Evolutionary conservation across 139 green algal species (phyloP), one percentile per base, ranked within the genome.

Genomic region (Mesostigma viride): DNA sequence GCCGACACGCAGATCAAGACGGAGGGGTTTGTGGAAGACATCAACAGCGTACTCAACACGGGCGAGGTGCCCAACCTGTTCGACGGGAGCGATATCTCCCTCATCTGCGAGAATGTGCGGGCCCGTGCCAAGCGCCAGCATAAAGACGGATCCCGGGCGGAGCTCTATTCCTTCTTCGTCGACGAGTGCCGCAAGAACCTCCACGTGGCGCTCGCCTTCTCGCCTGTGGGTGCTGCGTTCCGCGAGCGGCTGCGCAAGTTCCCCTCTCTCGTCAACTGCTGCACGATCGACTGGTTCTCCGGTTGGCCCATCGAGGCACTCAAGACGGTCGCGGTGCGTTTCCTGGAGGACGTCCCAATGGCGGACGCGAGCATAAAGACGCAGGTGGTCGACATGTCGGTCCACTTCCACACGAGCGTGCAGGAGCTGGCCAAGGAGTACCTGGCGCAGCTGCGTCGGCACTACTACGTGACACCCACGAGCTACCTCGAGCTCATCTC

Each of bases 221-320:
- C 57, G 33, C 82, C 81, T 8, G 79, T 91, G 33, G 82, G 85
- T 17, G 81, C 84, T 33, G 79, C 70, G 47, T 91, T 91, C 79
- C 67, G 83, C 3, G 82, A 88, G 61, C 79, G 83, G 1, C 75
- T 91, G 69, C 76, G 83, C 58, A 85, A 82, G 76, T 91, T 89
- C 75, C 85, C 85, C 3, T 87, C 83, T 3, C 80, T 91, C 0
- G 82, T 91, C 70, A 91, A 86, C 72, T 91, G 85, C 78, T 84
- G 74, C 53, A 91, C 83, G 17, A 86, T 89, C 60, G 82, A 91
- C 80, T 91, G 85, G 82, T 88, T 81, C 69, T 72, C 60, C 3
- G 53, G 28, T 2, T 81, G 73, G 79, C 76, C 73, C n/a, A 14
- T 66, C 8, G 72, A 83, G 27, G 78, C 78, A 24, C 63, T 84